Base-by-base conservation (phyloP, 495 filamentous ascomycete genomes). In the Aeminium ludgeri region DNA sequence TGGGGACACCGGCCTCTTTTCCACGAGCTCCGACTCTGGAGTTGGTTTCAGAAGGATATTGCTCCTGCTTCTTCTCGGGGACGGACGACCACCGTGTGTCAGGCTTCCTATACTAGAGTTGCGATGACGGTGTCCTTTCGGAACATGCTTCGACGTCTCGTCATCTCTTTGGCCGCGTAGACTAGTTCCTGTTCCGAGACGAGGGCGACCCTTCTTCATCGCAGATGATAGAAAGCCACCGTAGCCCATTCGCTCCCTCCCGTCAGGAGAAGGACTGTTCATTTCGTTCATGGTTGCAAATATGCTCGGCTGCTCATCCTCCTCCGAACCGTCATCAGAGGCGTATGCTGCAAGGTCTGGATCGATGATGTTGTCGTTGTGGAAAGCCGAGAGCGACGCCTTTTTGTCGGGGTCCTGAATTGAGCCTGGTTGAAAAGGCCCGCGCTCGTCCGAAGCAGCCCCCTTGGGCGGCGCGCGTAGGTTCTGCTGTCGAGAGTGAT, bases 301-400 rank as follows among this genome's bases (percentile, higher is more conserved):
- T 13, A 96, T 78, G 56, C 77, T 86, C 59, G 85, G 74, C 53
- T 89, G 83, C 39, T 96, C 86, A 49, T 93, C 86, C 23, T 45
- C 48, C 52, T 82, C 95, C 1, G 83, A 87, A 16, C 77, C 85
- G 51, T 86, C 80, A 57, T 99, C 91, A 13, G 89, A 96, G 65
- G 96, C 78, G 61, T 87, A 96, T 20, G 85, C 82, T 1, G 86
- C 86, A 12, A 96, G 65, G 52, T 96, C 91, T 2, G 91, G 87
- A 52, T 99, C 91, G 54, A 96, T 96, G 48, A 99, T 93, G 51
- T 83, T 95, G 55, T 99, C 91, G 49, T 84, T 84, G 53, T 96
- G 91, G 51, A 97, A 96, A 20, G 87, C 84, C 27, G 86, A 78
- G 6, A 94, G 67, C 11, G 73, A 70, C n/a, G 72, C 65, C 40